phyloP scores from a whole-genome alignment of 2,329 filamentous ascomycete species.

The Sporothrix globosa region DNA sequence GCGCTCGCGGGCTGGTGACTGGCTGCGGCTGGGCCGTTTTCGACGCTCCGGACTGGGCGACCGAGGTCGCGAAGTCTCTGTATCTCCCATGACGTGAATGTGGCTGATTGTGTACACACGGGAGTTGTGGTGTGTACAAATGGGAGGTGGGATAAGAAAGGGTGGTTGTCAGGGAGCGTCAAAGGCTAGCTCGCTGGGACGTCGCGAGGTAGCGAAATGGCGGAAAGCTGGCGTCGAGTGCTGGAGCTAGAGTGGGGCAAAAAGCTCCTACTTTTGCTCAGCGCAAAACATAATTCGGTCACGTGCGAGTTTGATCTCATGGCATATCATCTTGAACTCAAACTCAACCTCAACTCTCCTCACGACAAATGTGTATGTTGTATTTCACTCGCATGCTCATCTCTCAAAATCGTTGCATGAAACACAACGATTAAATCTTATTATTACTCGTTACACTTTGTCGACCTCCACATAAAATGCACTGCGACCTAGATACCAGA shows the following conservation, averaged over 20 bases:
- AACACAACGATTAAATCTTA: conserved; percentile 13
- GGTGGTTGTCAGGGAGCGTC: background rate
- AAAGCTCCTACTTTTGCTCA: background rate
- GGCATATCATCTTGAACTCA: background rate
- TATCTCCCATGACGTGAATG: conserved; percentile 22
- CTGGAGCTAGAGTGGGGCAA: background rate
- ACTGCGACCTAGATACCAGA: conserved; percentile 9
- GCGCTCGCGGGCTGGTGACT: conserved; percentile 20
- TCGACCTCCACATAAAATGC: background rate
- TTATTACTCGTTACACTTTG: conserved; percentile 26
- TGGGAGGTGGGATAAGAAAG: background rate
- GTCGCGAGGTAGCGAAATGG: conserved; percentile 11
- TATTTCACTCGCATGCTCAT: background rate
- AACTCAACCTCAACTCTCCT: background rate
- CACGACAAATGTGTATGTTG: too few relatives aligned
- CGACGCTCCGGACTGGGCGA: conserved; percentile 12
- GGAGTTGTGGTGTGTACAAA: background rate
- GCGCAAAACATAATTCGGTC: background rate
- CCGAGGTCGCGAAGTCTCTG: conserved; percentile 24
- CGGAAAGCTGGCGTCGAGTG: background rate
- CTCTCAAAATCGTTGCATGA: background rate
- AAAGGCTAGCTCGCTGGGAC: background rate
- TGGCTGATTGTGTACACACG: background rate
- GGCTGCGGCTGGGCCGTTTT: conserved; percentile 30
- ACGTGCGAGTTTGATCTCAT: background rate